Conservation (phyloP, 2,329 filamentous ascomycete genomes). For the Chaetomium strumarium region DNA sequence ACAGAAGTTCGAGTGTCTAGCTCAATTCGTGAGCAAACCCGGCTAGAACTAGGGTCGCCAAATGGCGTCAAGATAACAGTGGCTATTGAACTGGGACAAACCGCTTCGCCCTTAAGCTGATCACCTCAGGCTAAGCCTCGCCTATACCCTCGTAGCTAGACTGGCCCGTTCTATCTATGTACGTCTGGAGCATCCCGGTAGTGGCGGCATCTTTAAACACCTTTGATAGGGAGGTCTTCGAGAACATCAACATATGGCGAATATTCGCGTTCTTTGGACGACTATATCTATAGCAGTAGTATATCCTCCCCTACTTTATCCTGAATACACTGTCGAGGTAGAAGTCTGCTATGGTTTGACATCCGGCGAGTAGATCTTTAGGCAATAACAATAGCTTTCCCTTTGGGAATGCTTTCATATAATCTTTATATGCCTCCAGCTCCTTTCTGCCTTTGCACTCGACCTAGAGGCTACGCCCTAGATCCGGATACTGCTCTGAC, state of each 20-base stretch:
- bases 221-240: slow-evolving; percentile 1
- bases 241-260: slow-evolving; percentile 2
- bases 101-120: slow-evolving; percentile 3
- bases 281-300: slow-evolving; percentile 2
- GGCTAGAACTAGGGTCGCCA: background rate
- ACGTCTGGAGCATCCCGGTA: background rate
- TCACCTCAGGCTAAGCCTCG: slow-evolving; percentile 1
- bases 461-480: slow-evolving; percentile 4
- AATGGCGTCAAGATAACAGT: background rate
- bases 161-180: slow-evolving; percentile 2
- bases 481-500: slow-evolving; percentile 3
- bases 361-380: background rate
- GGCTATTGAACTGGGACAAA: slow-evolving; percentile 4
- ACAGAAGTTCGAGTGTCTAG: background rate
- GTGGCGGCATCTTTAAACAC: slow-evolving; percentile 1
- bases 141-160: slow-evolving; percentile 1
- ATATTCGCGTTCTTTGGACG: slow-evolving; percentile 1
- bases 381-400: background rate
- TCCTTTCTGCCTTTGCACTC: slow-evolving; percentile 6
- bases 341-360: slow-evolving; percentile 1
- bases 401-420: slow-evolving; percentile 1
- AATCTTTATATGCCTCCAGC: slow-evolving; percentile 4
- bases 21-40: background rate
- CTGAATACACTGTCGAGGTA: slow-evolving; percentile 7
- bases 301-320: slow-evolving; percentile 6